These are phyloP conservation scores for Naganishia randhawae DNA, from an alignment of 768 basidiomycete genomes.

Conservation along the genomic window DNA sequence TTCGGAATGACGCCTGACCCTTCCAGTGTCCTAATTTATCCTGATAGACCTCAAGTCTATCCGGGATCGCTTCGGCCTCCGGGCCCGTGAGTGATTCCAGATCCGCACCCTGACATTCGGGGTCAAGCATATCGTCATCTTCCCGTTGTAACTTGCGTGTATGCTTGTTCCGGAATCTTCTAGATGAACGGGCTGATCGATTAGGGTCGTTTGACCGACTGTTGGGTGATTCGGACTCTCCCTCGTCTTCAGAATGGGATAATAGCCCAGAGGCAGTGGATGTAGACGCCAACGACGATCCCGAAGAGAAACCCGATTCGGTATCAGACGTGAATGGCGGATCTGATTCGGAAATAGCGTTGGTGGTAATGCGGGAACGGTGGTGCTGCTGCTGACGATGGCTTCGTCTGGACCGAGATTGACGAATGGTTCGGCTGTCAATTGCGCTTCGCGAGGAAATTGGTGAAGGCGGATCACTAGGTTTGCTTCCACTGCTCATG, in stretches of 20 bases:
- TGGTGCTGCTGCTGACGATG: neutral
- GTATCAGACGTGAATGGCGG: neutral
- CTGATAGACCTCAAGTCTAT: constrained; percentile 24
- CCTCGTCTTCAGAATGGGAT: neutral
- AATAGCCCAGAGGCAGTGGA: neutral
- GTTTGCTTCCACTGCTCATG: constrained; percentile 30
- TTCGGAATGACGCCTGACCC: constrained; percentile 26
- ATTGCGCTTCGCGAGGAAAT: constrained; percentile 37
- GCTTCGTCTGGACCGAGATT: neutral
- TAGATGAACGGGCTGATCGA: neutral
- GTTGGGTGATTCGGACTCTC: neutral
- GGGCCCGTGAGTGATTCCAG: neutral
- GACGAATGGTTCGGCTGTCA: constrained; percentile 30
- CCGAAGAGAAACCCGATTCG: constrained; percentile 2
- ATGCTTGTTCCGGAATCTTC: neutral
- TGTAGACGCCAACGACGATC: constrained; percentile 9
- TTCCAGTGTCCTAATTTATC: constrained; percentile 27
- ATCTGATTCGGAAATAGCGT: neutral
- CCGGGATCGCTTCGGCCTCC: constrained; percentile 19
- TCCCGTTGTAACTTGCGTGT: neutral
- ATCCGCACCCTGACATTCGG: neutral
- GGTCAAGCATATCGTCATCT: constrained; percentile 13
- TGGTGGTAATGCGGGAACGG: neutral
- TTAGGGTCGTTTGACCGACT: neutral
- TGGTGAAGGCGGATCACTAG: constrained; percentile 26